Base-by-base conservation (phyloP, 1,284 basidiomycete species). In the Stygiomarasmius scandens region DNA sequence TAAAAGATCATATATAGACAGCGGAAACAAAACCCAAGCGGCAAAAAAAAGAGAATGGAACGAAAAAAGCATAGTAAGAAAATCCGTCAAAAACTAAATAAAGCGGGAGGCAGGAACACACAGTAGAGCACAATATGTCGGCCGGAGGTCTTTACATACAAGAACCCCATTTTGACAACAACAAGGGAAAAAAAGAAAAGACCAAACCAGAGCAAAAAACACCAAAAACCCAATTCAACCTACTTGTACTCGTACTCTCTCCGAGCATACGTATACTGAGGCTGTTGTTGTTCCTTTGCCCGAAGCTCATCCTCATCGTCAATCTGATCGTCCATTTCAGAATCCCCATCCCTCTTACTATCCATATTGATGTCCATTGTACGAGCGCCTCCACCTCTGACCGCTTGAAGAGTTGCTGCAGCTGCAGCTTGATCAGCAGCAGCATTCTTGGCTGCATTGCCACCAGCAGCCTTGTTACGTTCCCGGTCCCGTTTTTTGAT, bases 401-500 rank as follows among this genome's bases (percentile, higher is more conserved):
- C 34, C 19, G 45, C 45, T 19, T 46, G 44, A 41, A 46, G 47
- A 27, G 24, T 36, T 34, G 29, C 41, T 6, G 48, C n/a, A 2
- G 52, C 27, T 2, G 22, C 52, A 14, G 12, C 19, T 19, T 5
- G 24, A 14, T 47, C 34, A 44, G 51, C 16, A 44, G n/a, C 51
- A 16, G 36, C 2, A 11, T 43, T 24, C 16, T 44, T 22, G 41
- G 22, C 12, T 6, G 22, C 4, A 24, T 34, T 27, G 2, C 32
- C 49, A 12, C 46, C 38, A 24, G 20, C 43, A 36, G 25, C 22
- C n/a, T 16, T 25, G 22, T 22, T 52, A n/a, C 63, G 58, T 54
- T 73, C 73, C 47, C 68, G 66, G 50, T 71, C 70, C n/a, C 77
- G 70, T 61, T 77, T 79, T 63, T 79, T 79, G 54, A 79, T 74